These are phyloP conservation scores for Tolypocladium sp. DNA, from an alignment of 2,329 filamentous ascomycete species.

Conservation along the genomic window DNA sequence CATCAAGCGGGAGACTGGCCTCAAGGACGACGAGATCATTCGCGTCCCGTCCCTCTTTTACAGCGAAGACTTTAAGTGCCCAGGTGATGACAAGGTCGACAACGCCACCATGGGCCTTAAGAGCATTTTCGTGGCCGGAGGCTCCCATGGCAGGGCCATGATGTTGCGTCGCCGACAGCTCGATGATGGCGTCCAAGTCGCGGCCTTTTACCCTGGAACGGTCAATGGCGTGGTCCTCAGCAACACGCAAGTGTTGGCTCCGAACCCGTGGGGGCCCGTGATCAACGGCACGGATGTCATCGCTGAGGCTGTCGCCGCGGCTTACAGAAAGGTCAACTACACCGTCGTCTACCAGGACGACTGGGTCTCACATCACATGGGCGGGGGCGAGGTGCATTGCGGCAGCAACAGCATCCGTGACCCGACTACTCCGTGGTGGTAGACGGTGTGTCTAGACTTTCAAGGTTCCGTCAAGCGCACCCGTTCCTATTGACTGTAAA, in stretches of 20 bases:
- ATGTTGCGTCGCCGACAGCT: background rate
- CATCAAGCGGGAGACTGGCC: constrained; percentile 12
- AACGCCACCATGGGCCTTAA: too few species aligned
- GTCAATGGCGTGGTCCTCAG: constrained; percentile 15
- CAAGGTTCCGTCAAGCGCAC: too few species aligned
- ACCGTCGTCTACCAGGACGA: constrained; percentile 16
- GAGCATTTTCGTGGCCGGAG: too few species aligned
- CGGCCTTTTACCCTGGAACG: constrained; percentile 8
- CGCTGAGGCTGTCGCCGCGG: constrained; percentile 7
- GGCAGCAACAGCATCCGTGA: constrained; percentile 10
- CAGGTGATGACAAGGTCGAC: background rate
- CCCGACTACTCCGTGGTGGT: constrained; percentile 8
- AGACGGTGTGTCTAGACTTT: background rate
- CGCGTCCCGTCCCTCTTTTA: constrained; percentile 12
- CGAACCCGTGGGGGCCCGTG: constrained; percentile 16
- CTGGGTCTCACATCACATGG: constrained; percentile 15
- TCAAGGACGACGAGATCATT: constrained; percentile 11
- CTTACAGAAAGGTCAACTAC: constrained; percentile 11
- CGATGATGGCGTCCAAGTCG: background rate
- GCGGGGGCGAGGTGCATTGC: constrained; percentile 17
- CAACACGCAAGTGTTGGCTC: constrained; percentile 5
- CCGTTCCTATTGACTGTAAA: too few species aligned
- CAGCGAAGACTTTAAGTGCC: background rate
- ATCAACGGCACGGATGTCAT: constrained; percentile 16
- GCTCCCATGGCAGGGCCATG: background rate